A percentile compares a stretch with the other conserved stretches of the same genome.
phyloP scores from a whole-genome alignment of 2,329 filamentous ascomycete genomes.

The Colletotrichum caudatum region DNA sequence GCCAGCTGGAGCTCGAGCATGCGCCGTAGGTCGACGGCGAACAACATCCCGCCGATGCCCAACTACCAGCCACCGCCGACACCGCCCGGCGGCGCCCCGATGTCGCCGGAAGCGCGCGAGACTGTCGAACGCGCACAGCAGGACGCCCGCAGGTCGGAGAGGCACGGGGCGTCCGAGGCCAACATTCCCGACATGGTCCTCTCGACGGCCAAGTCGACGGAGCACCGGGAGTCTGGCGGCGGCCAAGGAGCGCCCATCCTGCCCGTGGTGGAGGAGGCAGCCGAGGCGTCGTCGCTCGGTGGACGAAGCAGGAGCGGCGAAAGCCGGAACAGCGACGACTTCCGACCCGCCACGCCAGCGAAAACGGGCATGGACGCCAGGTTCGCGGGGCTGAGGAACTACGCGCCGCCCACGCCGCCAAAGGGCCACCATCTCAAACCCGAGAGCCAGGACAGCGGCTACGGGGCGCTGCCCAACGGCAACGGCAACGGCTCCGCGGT shows the following conservation, averaged over 20 bases:
- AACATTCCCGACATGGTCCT: constrained; percentile 73
- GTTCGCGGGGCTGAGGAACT: constrained; percentile 39
- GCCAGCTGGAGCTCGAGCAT: constrained; percentile 54
- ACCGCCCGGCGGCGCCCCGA: constrained; percentile 47
- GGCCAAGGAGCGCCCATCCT: constrained; percentile 67
- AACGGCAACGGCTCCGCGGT: constrained; percentile 49
- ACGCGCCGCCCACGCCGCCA: constrained; percentile 61
- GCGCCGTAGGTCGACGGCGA: constrained; percentile 48
- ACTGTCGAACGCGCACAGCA: constrained; percentile 56
- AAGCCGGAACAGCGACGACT: constrained; percentile 61
- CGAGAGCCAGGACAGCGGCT: constrained; percentile 62
- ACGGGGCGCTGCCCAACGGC: constrained; percentile 51
- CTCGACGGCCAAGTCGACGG: constrained; percentile 49
- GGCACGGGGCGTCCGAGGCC: constrained; percentile 54
- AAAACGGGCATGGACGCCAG: constrained; percentile 52
- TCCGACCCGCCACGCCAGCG: constrained; percentile 57
- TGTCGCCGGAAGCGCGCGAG: constrained; percentile 55
- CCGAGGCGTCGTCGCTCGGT: constrained; percentile 77
- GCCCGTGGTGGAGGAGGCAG: constrained; percentile 91
- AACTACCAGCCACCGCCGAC: constrained; percentile 60
- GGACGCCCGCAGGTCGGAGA: constrained; percentile 53
- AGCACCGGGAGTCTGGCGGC: constrained; percentile 66
- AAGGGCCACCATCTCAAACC: constrained; percentile 58
- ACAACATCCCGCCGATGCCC: constrained; percentile 57
- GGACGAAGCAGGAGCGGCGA: constrained; percentile 67